A percentile compares a stretch with the other conserved stretches of the same genome.
Conservation (phyloP, 306 rosid species). For the Luffa acutangula region DNA sequence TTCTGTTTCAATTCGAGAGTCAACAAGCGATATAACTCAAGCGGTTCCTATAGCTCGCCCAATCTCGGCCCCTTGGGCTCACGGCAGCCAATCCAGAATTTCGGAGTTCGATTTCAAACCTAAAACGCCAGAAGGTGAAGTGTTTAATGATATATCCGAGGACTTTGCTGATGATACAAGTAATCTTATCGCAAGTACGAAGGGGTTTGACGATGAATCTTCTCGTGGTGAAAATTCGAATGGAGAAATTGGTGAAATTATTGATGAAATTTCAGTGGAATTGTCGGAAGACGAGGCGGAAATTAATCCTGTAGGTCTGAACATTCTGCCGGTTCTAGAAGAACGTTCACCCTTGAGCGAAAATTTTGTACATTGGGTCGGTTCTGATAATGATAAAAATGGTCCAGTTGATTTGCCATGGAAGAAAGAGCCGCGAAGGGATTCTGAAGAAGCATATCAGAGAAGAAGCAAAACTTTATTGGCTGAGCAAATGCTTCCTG, state of each 20-base stretch:
- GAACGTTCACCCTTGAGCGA: not conserved
- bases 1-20: conserved; percentile 6
- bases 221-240: not conserved
- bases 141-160: conserved; percentile 6
- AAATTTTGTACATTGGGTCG: not conserved
- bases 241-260: not conserved
- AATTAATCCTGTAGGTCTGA: conserved; percentile 4
- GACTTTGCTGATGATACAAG: not conserved
- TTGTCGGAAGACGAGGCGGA: conserved; percentile 10
- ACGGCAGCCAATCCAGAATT: conserved; percentile 22
- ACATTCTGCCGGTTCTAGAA: conserved; percentile 2
- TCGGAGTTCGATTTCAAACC: conserved; percentile 15
- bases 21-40: not conserved
- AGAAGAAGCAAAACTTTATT: conserved; percentile 38
- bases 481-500: conserved; percentile 60
- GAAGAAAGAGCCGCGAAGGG: conserved; percentile 16
- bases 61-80: conserved; percentile 57
- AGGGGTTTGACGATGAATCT: not conserved
- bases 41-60: conserved; percentile 25
- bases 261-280: conserved; percentile 13
- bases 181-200: conserved; percentile 2
- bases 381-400: not conserved
- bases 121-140: not conserved
- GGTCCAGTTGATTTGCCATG: conserved; percentile 16
- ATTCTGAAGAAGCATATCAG: conserved; percentile 19